Percentiles rank a stretch among this genome's conserved stretches.
Evolutionary conservation across 495 filamentous ascomycete species (phyloP).

Genomic region (Hypoxylon lienhwacheense): DNA sequence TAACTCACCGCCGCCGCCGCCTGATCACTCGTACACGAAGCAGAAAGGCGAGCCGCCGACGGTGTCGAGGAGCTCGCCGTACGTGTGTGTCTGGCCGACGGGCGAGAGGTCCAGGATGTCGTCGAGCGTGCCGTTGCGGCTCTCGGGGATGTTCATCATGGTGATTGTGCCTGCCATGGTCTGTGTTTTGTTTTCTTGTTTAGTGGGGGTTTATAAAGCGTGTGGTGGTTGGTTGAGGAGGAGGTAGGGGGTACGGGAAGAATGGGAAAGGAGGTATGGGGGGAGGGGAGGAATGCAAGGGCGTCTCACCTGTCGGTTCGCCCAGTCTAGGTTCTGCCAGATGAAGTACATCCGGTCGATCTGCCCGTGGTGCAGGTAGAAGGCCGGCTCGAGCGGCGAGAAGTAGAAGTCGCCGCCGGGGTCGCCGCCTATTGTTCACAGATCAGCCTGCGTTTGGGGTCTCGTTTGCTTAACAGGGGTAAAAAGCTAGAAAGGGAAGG

Average conservation of each 20-base stretch:
- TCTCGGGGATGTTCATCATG: conserved; percentile 43
- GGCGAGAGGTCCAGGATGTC: conserved; percentile 38
- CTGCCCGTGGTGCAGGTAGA: conserved; percentile 71
- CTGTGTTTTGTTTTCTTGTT: conserved; percentile 9
- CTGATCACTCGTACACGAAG: conserved; percentile 42
- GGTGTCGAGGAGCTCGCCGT: conserved; percentile 36
- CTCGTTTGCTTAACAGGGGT: too few species aligned
- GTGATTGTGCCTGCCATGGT: conserved; percentile 48
- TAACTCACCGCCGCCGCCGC: not conserved
- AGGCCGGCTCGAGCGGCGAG: conserved; percentile 66
- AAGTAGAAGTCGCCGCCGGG: conserved; percentile 59
- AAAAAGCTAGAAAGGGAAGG: too few species aligned
- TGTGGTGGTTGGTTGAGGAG: too few species aligned
- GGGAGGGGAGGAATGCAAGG: too few species aligned
- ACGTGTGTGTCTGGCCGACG: conserved; percentile 23
- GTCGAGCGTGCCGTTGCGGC: conserved; percentile 40
- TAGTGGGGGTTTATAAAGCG: not conserved
- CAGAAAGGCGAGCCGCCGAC: conserved; percentile 40
- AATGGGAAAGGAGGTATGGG: too few species aligned
- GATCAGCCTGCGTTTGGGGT: too few species aligned
- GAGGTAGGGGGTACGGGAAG: not conserved
- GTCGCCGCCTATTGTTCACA: conserved; percentile 35
- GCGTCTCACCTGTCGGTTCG: conserved; percentile 42
- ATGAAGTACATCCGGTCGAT: conserved; percentile 73
- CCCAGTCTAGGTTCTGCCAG: conserved; percentile 61